phyloP scores from a whole-genome alignment of 495 filamentous ascomycete species.

The Aspergillus sparsus region DNA sequence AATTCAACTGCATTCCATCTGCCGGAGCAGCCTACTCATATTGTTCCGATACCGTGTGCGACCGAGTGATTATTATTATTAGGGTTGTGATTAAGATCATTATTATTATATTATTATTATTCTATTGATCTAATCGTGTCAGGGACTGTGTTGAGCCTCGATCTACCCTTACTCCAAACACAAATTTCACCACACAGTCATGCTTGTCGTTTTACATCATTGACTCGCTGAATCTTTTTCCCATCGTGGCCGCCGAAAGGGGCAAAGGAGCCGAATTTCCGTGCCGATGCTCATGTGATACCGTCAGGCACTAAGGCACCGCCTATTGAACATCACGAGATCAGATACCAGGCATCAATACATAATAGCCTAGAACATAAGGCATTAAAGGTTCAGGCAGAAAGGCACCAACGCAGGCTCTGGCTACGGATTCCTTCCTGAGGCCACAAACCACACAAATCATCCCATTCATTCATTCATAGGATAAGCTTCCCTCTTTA shows the following conservation, averaged over 20 bases:
- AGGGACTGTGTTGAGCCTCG: background rate
- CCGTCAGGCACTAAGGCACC: slow-evolving; percentile 11
- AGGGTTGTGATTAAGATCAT: background rate
- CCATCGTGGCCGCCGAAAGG: slow-evolving; percentile 3
- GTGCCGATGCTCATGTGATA: slow-evolving; percentile 20
- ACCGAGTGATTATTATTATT: background rate
- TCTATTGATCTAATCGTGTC: background rate
- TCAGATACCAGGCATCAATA: background rate
- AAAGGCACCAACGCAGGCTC: background rate
- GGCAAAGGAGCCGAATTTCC: slow-evolving; percentile 18
- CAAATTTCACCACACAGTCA: no score
- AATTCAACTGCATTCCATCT: slow-evolving; percentile 13
- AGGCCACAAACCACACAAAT: background rate
- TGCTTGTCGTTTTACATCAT: no score
- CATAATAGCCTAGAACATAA: background rate
- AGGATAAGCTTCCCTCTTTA: no score
- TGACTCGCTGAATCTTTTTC: background rate
- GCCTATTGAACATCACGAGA: background rate
- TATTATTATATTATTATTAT: no score
- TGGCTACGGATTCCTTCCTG: background rate
- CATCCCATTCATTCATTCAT: no score
- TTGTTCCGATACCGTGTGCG: no score
- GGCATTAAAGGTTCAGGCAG: slow-evolving; percentile 7
- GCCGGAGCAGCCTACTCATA: background rate
- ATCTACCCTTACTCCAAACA: background rate